phyloP scores from a whole-genome alignment of 2,329 filamentous ascomycete species.

The Phyllosticta capitalensis region DNA sequence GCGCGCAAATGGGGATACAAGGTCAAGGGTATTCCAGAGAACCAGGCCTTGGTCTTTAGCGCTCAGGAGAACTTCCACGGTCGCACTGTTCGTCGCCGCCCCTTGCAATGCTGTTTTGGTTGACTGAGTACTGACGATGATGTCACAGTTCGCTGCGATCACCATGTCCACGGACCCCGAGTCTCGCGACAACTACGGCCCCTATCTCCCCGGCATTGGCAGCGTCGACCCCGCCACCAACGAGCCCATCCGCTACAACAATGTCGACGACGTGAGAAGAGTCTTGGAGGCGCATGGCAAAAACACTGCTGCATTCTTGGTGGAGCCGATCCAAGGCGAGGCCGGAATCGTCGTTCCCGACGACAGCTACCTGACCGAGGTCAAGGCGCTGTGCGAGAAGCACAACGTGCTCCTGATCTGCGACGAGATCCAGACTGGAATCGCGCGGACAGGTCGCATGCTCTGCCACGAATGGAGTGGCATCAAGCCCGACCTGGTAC shows the following conservation, averaged over 20 bases:
- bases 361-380: slow-evolving; percentile 72
- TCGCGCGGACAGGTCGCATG: slow-evolving; percentile 87
- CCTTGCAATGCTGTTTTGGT: background rate
- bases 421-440: slow-evolving; percentile 97
- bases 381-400: slow-evolving; percentile 80
- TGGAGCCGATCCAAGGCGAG: slow-evolving; percentile 96
- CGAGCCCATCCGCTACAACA: slow-evolving; percentile 76
- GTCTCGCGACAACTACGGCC: slow-evolving; percentile 92
- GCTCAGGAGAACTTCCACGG: slow-evolving; percentile 94
- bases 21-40: slow-evolving; percentile 77
- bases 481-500: slow-evolving; percentile 90
- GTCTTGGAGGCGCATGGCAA: slow-evolving; percentile 71
- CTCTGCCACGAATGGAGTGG: slow-evolving; percentile 90
- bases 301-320: slow-evolving; percentile 83
- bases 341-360: slow-evolving; percentile 93
- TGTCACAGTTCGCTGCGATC: slow-evolving; percentile 72
- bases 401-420: slow-evolving; percentile 94
- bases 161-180: slow-evolving; percentile 93
- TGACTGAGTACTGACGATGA: background rate
- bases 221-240: slow-evolving; percentile 65
- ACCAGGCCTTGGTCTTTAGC: slow-evolving; percentile 75
- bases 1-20: slow-evolving; percentile 98
- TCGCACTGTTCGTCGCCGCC: slow-evolving; percentile 61
- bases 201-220: slow-evolving; percentile 84
- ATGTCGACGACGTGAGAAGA: slow-evolving; percentile 67